Base-by-base conservation (phyloP, 306 rosid species). In the Fragaria nilgerrensis region DNA sequence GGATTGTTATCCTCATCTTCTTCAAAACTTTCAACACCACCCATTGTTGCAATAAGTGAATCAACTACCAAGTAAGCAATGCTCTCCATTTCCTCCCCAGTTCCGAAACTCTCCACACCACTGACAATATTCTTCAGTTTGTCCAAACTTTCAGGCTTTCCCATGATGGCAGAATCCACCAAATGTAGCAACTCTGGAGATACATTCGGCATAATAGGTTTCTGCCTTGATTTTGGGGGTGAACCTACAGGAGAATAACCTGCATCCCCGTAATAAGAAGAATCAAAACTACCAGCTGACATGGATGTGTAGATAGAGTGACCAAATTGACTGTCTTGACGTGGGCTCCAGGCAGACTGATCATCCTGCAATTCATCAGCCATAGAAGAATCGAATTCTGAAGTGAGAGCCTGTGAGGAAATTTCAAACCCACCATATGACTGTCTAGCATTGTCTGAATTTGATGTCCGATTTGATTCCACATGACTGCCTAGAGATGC, bases 121-220 rank as follows among this genome's bases (percentile, higher is more conserved):
- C 88, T 86, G 62, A 93, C 99, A 80, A 95, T 86, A 73, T 91
- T 95, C 88, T 95, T 95, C 77, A 95, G 83, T 56, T 90, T 92
- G 80, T 92, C 96, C 85, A 92, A 75, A 82, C 94, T 82, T 86
- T 95, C 97, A 52, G 94, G 96, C 85, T 95, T 95, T 61, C 99
- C 99, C 99, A 95, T 92, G 65, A 95, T 95, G 84, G 99, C 97
- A 59, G 99, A 95, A 87, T 95, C 99, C 79, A 95, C 93, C 76
- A 95, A 85, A 86, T 95, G 99, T 87, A 95, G 78, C 66, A 95
- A 82, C 80, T 95, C 99, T 15, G 99, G 97, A 53, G 99, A 90
- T 74, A 87, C 91, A 76, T 82, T 92, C 19, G 93, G 84, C 82
- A 66, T 84, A 39, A 81, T 81, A 84, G 85, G 83, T 83, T 90